A percentile compares a stretch with the other conserved stretches of the same genome.
These are phyloP conservation scores for Seminavis robusta DNA, from an alignment of 108 stramenopile species.

Conservation along the genomic window DNA sequence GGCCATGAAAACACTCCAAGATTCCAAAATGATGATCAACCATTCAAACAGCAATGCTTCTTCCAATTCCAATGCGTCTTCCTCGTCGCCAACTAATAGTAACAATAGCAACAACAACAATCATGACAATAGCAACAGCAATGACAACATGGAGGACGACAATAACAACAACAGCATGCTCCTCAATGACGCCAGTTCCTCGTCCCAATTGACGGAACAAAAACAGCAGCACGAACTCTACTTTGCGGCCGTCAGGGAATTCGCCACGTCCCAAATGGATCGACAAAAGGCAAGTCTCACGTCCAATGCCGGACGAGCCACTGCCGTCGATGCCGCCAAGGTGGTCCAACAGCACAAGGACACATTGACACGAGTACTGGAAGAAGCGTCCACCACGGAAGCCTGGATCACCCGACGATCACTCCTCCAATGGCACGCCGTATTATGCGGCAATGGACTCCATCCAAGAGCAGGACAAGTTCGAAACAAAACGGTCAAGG, in stretches of 20 bases:
- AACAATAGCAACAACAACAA: not conserved
- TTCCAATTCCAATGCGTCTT: not conserved
- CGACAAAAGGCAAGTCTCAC: constrained; percentile 37
- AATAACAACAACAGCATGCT: not conserved
- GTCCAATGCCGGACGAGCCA: constrained; percentile 29
- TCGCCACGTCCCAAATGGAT: constrained; percentile 33
- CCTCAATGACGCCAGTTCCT: too few species aligned
- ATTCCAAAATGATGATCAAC: not conserved
- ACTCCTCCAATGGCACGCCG: constrained; percentile 10
- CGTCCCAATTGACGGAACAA: not conserved
- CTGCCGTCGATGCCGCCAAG: constrained; percentile 10
- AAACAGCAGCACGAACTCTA: constrained; percentile 14
- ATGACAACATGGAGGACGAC: not conserved
- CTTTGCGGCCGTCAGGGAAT: constrained; percentile 25
- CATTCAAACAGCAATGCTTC: not conserved
- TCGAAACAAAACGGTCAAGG: constrained; percentile 29
- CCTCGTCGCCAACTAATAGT: not conserved
- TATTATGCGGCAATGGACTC: constrained; percentile 16
- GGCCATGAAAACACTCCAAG: not conserved
- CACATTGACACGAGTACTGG: constrained; percentile 22
- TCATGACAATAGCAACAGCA: not conserved
- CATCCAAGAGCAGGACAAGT: constrained; percentile 30
- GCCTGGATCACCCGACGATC: not conserved
- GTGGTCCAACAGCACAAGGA: constrained; percentile 13
- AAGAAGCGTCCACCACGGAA: not conserved